Conservation (phyloP, 169 alveolate species). For the Perkinsus olseni region DNA sequence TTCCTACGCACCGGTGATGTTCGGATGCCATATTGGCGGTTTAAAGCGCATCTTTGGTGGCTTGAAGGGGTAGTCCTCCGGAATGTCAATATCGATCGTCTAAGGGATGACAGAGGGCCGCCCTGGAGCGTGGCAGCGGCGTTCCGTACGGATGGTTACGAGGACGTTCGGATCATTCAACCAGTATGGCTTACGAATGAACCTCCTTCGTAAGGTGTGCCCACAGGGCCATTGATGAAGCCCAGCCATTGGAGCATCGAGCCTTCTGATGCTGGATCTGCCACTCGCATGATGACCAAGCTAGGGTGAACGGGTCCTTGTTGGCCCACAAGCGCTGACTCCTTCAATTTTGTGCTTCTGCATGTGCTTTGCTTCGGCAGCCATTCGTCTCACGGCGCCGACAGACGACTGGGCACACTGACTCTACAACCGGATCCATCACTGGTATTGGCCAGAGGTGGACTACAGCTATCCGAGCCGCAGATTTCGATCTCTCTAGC, state of each 20-base stretch:
- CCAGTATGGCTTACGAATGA: neutral
- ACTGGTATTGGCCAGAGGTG: no score
- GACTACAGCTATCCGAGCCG: no score
- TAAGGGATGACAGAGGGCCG: neutral
- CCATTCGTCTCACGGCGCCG: neutral
- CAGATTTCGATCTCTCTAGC: no score
- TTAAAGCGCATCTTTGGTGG: constrained; percentile 62
- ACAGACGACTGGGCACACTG: neutral
- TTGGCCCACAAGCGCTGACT: neutral
- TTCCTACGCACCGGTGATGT: constrained; percentile 32
- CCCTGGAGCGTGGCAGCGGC: no score
- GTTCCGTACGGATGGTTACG: no score
- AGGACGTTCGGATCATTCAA: no score
- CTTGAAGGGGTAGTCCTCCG: constrained; percentile 55
- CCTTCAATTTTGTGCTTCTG: neutral
- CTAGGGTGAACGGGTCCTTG: neutral
- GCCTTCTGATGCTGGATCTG: neutral
- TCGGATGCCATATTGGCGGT: constrained; percentile 61
- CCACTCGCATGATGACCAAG: neutral
- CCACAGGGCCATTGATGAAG: neutral
- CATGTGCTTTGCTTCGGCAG: neutral
- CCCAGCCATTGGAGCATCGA: neutral
- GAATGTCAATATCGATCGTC: constrained; percentile 45
- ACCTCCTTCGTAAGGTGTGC: neutral
- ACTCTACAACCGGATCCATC: neutral